Conservation (phyloP, 129 eudicot species). For the Centaurea solstitialis region DNA sequence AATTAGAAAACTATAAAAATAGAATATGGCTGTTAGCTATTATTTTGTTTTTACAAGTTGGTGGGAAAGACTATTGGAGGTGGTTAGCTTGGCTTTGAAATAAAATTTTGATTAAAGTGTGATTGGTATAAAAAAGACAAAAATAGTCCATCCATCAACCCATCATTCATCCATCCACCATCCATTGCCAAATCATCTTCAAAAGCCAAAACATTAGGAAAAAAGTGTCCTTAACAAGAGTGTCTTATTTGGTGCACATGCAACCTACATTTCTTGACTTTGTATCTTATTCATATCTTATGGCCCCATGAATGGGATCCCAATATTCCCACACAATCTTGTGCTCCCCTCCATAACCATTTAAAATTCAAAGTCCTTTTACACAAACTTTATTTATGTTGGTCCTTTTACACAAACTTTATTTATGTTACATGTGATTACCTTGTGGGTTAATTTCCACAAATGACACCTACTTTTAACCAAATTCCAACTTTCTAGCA, state of each 20-base stretch:
- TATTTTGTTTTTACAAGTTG: background rate
- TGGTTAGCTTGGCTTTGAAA: background rate
- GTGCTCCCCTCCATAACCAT: background rate
- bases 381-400: background rate
- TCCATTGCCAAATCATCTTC: background rate
- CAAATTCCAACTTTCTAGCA: background rate
- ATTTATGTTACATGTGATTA: background rate
- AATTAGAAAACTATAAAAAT: too few species aligned
- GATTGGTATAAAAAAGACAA: background rate
- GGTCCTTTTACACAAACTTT: background rate
- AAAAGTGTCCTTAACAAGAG: conserved; percentile 12
- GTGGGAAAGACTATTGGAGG: background rate
- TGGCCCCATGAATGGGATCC: background rate
- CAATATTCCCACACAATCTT: background rate
- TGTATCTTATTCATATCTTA: background rate
- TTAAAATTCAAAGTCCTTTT: background rate
- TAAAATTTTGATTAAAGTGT: background rate
- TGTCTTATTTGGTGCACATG: conserved; percentile 25
- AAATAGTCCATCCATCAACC: background rate
- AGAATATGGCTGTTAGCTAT: background rate
- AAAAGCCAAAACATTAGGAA: conserved; percentile 9
- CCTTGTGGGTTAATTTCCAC: background rate
- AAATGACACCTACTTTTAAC: background rate
- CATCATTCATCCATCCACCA: background rate
- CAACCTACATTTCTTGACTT: conserved; percentile 29